Conservation (phyloP, 2,329 filamentous ascomycete genomes). For the Aphanoascus verrucosus region DNA sequence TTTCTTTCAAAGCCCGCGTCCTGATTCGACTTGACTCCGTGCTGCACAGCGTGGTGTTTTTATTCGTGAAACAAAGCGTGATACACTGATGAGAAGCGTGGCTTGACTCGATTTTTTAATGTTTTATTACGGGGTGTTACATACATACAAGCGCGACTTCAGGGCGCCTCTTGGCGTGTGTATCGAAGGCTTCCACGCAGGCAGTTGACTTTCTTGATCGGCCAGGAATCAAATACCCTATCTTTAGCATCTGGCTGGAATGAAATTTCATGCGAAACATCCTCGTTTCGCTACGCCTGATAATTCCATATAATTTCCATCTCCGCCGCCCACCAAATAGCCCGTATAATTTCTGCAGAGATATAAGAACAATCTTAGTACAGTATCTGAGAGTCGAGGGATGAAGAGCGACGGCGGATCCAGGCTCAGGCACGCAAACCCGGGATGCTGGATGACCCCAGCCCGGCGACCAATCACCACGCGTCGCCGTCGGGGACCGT, state of each 20-base stretch:
- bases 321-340: no score
- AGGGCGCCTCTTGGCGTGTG: constrained; percentile 6
- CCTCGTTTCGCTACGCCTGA: neutral
- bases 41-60: neutral
- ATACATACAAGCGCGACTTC: constrained; percentile 6
- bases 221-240: neutral
- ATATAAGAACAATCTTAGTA: no score
- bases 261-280: neutral
- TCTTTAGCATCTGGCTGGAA: neutral
- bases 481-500: neutral
- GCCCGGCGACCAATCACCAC: constrained; percentile 1
- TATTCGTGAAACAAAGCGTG: neutral
- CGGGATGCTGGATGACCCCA: constrained; percentile 10
- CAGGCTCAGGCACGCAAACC: neutral
- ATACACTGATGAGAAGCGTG: neutral
- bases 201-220: constrained; percentile 6
- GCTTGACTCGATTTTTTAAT: neutral
- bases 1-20: neutral
- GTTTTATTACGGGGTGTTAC: neutral
- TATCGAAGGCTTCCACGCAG: neutral
- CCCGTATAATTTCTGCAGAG: no score
- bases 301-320: neutral
- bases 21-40: neutral
- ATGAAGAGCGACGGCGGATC: neutral
- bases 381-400: no score